Percentiles rank a stretch among this genome's conserved stretches.
Conservation (phyloP, 352 stramenopile genomes). For the Phytopythium chamaehyphon region DNA sequence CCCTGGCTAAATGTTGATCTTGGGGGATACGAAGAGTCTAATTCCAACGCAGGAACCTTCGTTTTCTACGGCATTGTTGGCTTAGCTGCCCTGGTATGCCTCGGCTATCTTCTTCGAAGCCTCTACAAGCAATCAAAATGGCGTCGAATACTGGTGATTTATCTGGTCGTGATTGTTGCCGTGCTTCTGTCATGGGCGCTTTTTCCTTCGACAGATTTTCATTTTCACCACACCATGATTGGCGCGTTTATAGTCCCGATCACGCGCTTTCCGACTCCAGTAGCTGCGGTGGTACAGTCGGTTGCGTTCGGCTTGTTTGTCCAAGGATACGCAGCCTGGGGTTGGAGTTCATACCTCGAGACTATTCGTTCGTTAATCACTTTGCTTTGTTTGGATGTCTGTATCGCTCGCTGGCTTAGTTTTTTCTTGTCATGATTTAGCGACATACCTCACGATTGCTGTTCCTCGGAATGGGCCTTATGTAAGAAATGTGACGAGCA, state of each 20-base stretch:
- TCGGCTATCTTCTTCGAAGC: conserved; percentile 28
- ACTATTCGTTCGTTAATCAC: conserved; percentile 39
- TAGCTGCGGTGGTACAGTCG: conserved; percentile 53
- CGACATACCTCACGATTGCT: conserved; percentile 60
- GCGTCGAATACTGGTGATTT: conserved; percentile 31
- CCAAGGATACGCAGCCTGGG: conserved; percentile 74
- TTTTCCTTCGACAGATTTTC: conserved; percentile 57
- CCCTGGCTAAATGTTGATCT: conserved; percentile 74
- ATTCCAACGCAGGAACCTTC: conserved; percentile 57
- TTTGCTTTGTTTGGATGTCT: background rate
- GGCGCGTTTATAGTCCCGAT: conserved; percentile 58
- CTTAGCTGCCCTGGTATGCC: conserved; percentile 19
- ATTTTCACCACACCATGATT: conserved; percentile 77
- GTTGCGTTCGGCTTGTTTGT: conserved; percentile 54
- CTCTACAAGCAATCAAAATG: conserved; percentile 40
- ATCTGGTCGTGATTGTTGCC: conserved; percentile 20
- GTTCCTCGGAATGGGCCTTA: conserved; percentile 21
- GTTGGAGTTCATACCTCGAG: conserved; percentile 66
- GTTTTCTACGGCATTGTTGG: conserved; percentile 40
- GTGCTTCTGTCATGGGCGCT: conserved; percentile 42
- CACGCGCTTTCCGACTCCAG: conserved; percentile 54
- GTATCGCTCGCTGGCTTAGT: background rate
- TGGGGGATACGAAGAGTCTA: conserved; percentile 47
- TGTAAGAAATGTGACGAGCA: conserved; percentile 38
- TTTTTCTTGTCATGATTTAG: conserved; percentile 17